Percentiles rank a stretch among this genome's conserved stretches.
Evolutionary conservation across 1,139 yeast species (phyloP).

Genomic region (Yamadazyma dendronema): DNA sequence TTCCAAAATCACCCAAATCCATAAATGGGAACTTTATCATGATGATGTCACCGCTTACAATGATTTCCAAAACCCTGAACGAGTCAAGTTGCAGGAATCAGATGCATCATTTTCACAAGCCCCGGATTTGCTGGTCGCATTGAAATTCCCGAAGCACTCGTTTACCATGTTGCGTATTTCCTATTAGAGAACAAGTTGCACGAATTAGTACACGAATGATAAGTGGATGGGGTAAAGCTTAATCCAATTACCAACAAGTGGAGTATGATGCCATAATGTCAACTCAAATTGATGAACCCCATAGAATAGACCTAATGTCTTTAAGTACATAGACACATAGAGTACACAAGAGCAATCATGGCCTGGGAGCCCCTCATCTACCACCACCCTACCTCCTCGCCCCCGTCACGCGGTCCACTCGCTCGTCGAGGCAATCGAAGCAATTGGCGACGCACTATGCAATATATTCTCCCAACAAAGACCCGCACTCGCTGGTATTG

Average conservation of each 20-base stretch:
- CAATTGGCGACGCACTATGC: not conserved
- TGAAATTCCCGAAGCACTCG: conserved; percentile 16
- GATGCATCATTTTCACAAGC: conserved; percentile 5
- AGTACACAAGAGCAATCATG: no score
- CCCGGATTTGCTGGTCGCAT: conserved; percentile 1
- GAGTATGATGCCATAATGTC: no score
- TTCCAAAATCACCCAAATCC: conserved; percentile 12
- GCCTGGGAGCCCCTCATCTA: no score
- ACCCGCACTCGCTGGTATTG: no score
- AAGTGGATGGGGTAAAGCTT: no score
- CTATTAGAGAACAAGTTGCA: conserved; percentile 1
- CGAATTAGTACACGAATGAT: not conserved
- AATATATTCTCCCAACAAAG: no score
- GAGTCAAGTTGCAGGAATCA: conserved; percentile 8
- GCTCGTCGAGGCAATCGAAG: not conserved
- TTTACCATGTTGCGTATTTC: conserved; percentile 15
- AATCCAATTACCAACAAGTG: no score
- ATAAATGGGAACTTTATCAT: conserved; percentile 22
- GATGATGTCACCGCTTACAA: conserved; percentile 25
- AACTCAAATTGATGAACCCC: no score
- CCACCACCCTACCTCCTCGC: no score
- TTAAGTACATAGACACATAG: no score
- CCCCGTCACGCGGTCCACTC: not conserved
- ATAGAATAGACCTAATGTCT: no score
- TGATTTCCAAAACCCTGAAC: conserved; percentile 18